phyloP scores from a whole-genome alignment of 2,329 filamentous ascomycete genomes.

The Thelonectria discophora region DNA sequence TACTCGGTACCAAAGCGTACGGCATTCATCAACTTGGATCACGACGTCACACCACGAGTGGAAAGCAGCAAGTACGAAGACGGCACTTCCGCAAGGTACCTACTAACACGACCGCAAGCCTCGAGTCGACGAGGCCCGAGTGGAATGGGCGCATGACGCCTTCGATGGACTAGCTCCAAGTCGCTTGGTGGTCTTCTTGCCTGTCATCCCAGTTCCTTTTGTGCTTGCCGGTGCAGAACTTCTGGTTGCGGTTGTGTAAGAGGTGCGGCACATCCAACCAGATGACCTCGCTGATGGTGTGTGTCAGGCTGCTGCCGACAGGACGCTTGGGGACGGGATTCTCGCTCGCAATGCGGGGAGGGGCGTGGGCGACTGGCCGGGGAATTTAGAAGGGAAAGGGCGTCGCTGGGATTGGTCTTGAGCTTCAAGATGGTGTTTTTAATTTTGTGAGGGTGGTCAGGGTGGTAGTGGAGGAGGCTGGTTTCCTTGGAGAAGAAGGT shows the following conservation, averaged over 20 bases:
- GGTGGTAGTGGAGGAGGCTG: no score
- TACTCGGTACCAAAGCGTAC: background rate
- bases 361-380: background rate
- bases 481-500: background rate
- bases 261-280: slow-evolving; percentile 1
- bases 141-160: slow-evolving; percentile 24
- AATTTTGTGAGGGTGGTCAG: background rate
- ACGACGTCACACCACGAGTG: slow-evolving; percentile 34
- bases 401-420: slow-evolving; percentile 2
- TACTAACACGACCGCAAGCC: slow-evolving; percentile 5
- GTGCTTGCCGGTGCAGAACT: background rate
- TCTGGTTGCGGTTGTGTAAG: slow-evolving; percentile 11
- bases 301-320: background rate
- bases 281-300: slow-evolving; percentile 12
- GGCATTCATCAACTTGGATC: slow-evolving; percentile 19
- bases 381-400: slow-evolving; percentile 13
- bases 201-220: no score
- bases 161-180: slow-evolving; percentile 13
- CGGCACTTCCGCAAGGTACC: slow-evolving; percentile 4
- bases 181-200: no score
- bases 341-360: slow-evolving; percentile 1
- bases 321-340: slow-evolving; percentile 20
- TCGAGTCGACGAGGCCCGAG: background rate
- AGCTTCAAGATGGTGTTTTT: slow-evolving; percentile 1
- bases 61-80: background rate